Evolutionary conservation across 2,329 filamentous ascomycete species (phyloP).

Genomic region (Sporothrix protearum): DNA sequence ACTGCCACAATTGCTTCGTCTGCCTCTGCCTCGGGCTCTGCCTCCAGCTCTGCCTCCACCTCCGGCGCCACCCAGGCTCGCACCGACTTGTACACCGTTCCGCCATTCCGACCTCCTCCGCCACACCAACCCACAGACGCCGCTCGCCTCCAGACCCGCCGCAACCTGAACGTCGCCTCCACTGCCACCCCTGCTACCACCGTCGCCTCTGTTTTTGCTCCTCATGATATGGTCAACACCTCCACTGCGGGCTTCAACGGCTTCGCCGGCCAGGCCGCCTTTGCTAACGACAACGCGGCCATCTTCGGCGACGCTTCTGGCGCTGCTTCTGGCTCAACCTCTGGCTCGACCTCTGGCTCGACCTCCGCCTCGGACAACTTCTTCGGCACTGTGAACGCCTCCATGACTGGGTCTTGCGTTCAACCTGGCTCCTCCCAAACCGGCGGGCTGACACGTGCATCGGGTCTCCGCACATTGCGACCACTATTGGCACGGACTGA

Average conservation of each 20-base stretch:
- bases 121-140: not conserved
- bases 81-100: slow-evolving; percentile 14
- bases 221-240: slow-evolving; percentile 1
- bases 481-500: not conserved
- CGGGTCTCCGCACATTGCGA: not conserved
- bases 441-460: not conserved
- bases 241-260: not conserved
- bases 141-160: not conserved
- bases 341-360: not conserved
- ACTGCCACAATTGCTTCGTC: not conserved
- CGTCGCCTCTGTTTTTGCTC: not conserved
- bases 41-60: not conserved
- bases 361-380: not conserved
- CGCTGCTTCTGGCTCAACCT: not conserved
- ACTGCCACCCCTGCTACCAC: not conserved
- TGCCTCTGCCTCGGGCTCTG: not conserved
- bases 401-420: slow-evolving; percentile 17
- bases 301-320: not conserved
- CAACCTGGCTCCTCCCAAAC: slow-evolving; percentile 14
- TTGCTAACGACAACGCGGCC: slow-evolving; percentile 7
- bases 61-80: not conserved
- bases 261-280: not conserved
- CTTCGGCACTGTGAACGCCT: slow-evolving; percentile 14
- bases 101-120: slow-evolving; percentile 14
- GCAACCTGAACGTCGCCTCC: not conserved